Percentiles rank a stretch among this genome's conserved stretches.
These are phyloP conservation scores for Dichotomopilus funicola DNA, from an alignment of 2,329 filamentous ascomycete species.

Conservation along the genomic window DNA sequence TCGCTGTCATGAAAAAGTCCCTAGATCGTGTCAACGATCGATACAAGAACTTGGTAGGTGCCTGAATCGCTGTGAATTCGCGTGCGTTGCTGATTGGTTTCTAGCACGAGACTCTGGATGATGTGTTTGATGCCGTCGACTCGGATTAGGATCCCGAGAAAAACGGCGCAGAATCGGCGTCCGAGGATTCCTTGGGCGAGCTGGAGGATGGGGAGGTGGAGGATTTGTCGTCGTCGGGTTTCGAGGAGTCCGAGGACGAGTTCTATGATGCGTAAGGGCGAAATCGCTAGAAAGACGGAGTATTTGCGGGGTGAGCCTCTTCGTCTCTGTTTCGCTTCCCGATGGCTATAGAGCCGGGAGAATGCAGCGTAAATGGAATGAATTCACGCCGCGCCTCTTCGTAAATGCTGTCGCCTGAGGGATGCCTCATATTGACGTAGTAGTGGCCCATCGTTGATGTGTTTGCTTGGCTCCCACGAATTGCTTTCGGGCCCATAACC, in stretches of 20 bases:
- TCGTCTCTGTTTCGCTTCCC: not conserved
- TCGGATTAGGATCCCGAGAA: too few species aligned
- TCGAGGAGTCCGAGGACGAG: too few species aligned
- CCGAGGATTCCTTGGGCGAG: too few species aligned
- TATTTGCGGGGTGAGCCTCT: not conserved
- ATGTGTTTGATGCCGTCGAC: not conserved
- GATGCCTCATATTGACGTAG: not conserved
- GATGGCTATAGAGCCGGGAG: not conserved
- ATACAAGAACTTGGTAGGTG: not conserved
- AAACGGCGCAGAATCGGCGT: not conserved
- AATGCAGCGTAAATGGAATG: not conserved
- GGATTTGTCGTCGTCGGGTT: too few species aligned
- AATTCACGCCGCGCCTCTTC: not conserved
- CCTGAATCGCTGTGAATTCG: not conserved
- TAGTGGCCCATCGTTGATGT: not conserved
- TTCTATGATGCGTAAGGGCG: too few species aligned
- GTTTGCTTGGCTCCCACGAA: not conserved
- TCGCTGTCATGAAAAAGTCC: too few species aligned
- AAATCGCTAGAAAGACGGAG: too few species aligned
- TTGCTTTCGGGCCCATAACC: not conserved
- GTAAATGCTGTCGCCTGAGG: not conserved
- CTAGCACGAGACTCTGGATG: not conserved
- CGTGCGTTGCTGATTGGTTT: not conserved
- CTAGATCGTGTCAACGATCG: not conserved
- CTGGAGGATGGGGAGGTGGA: too few species aligned